A percentile compares a stretch with the other conserved stretches of the same genome.
These are phyloP conservation scores for Nemania sp. DNA, from an alignment of 2,329 filamentous ascomycete genomes.

Conservation along the genomic window DNA sequence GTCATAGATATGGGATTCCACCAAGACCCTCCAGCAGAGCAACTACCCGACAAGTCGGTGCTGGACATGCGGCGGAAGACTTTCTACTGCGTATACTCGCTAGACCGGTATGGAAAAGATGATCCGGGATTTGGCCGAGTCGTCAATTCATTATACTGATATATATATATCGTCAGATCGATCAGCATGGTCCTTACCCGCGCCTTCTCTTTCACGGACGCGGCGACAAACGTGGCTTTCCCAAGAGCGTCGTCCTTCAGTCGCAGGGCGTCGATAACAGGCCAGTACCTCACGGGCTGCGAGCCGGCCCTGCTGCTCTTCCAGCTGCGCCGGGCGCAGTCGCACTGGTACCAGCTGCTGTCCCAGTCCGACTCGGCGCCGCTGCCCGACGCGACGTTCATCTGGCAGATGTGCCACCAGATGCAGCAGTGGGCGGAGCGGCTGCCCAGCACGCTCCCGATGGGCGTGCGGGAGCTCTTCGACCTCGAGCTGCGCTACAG, in stretches of 20 bases:
- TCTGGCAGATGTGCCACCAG: conserved; percentile 75
- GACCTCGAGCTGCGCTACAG: conserved; percentile 89
- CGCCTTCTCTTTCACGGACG: conserved; percentile 92
- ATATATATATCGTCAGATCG: conserved; percentile 40
- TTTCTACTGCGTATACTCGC: conserved; percentile 87
- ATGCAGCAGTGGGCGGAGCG: conserved; percentile 82
- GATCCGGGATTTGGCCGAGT: neutral
- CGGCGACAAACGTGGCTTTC: conserved; percentile 80
- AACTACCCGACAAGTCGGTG: conserved; percentile 67
- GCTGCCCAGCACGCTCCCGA: conserved; percentile 68
- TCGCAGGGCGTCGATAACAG: conserved; percentile 48
- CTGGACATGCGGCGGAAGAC: conserved; percentile 80
- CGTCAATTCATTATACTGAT: conserved; percentile 11
- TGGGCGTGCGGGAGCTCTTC: conserved; percentile 74
- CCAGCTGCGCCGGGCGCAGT: conserved; percentile 82
- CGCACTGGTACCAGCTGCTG: conserved; percentile 85
- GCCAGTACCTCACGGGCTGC: conserved; percentile 56
- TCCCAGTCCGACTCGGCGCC: conserved; percentile 76
- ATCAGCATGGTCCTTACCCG: conserved; percentile 87
- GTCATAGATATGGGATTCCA: conserved; percentile 90
- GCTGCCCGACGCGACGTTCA: conserved; percentile 72
- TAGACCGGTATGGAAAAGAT: conserved; percentile 72
- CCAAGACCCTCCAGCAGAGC: conserved; percentile 80
- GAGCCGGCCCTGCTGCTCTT: conserved; percentile 79
- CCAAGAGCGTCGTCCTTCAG: conserved; percentile 58